Evolutionary conservation across 2,329 filamentous ascomycete species (phyloP), one percentile per base, ranked within the genome.

Genomic region (Cytospora piceae): DNA sequence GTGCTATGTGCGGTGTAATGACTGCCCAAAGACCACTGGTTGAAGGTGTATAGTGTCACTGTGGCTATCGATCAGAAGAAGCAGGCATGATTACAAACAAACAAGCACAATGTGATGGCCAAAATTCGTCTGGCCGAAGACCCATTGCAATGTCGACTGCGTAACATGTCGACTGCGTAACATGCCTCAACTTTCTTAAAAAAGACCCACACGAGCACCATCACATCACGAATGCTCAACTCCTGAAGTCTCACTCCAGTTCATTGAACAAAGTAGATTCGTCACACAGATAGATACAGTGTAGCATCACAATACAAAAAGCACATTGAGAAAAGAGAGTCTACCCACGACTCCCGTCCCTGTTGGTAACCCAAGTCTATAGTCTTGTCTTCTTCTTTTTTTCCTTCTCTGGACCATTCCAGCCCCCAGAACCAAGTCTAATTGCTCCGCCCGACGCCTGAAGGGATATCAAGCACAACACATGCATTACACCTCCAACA

Each of bases 391-490:
- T 24, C n/a, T 9, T 49, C 4, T 49, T 24, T 49, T 14, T 20
- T 11, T 46, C 20, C 20, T 46, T 20, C 7, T 51, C 49, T 57
- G 57, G 52, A 37, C 61, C 42, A 24, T 57, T 55, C 29, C 39
- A 5, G 15, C 17, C 57, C 22, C 39, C 37, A 57, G 56, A 42
- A 63, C 53, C 34, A 57, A 63, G 61, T 63, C 61, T 63, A 63
- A 52, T 57, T 51, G 53, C 54, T 49, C 22, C 61, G 24, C 53
- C 61, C 51, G 61, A 63, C 61, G 61, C 61, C 61, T 49, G 53
- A 51, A 51, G 61, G 61, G 53, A 63, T 63, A 63, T 57, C 53
- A 63, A 63, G 61, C 53, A 57, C 39, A 63, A 55, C 39, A 52
- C 39, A 63, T 57, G 52, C 46, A 58, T 57, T 63, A 63, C 61